phyloP scores from a whole-genome alignment of 2,329 filamentous ascomycete species.

The Dendryphion nanum region DNA sequence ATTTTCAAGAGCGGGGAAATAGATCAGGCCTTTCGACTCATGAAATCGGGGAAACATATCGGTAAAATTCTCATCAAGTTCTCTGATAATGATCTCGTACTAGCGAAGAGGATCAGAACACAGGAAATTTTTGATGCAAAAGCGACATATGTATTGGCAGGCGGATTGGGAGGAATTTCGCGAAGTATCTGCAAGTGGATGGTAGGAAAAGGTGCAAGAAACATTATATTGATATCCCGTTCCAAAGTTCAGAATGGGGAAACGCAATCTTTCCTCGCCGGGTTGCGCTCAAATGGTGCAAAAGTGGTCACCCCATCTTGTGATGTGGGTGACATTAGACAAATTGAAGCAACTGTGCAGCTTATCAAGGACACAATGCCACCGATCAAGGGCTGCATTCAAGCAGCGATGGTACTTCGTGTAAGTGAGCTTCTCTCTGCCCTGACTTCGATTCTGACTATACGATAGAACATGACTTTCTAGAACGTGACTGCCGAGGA shows the following conservation, averaged over 20 bases:
- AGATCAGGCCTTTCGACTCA: conserved; percentile 14
- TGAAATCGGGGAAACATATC: conserved; percentile 16
- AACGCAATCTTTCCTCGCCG: background rate
- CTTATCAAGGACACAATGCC: conserved; percentile 17
- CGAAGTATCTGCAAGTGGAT: conserved; percentile 10
- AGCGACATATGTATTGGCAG: conserved; percentile 11
- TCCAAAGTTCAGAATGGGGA: conserved; percentile 1
- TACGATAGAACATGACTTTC: background rate
- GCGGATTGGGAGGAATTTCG: conserved; percentile 11
- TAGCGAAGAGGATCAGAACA: conserved; percentile 1
- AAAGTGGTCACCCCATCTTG: conserved; percentile 10
- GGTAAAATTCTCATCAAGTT: conserved; percentile 13
- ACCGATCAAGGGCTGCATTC: conserved; percentile 21
- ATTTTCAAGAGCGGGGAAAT: conserved; percentile 7
- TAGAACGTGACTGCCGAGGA: conserved; percentile 6
- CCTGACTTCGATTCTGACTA: too few species aligned
- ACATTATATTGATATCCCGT: conserved; percentile 13
- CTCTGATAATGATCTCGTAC: background rate
- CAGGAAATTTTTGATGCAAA: background rate
- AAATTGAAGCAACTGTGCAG: conserved; percentile 5
- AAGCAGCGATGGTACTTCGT: conserved; percentile 18
- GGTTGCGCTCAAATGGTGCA: background rate
- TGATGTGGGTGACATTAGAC: conserved; percentile 14
- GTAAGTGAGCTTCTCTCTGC: conserved; percentile 5
- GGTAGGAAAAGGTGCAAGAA: conserved; percentile 12